Base-by-base conservation (phyloP, 495 filamentous ascomycete species). In the Bacidia gigantensis region DNA sequence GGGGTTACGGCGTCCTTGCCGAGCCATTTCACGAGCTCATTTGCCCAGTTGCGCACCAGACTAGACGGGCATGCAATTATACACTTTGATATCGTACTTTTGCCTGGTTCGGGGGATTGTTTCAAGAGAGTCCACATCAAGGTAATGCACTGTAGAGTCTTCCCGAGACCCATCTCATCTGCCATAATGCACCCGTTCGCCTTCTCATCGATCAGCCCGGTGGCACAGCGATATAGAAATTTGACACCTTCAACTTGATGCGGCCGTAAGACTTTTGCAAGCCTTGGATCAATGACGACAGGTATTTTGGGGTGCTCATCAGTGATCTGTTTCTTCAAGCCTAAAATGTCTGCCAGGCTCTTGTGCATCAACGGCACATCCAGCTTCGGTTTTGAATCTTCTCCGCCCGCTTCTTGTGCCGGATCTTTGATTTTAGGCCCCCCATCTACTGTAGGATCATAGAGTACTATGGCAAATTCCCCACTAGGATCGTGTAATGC, bases 141-240 rank as follows among this genome's bases (percentile, higher is more conserved):
- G 3, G 83, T 65, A 50, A 87, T 86, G 57, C 82, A 86, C 75
- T 86, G 82, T 25, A 84, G 68, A 11, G 92, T 99, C 69, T 99
- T 99, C 43, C 92, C 92, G 26, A 99, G 67, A 42, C 92, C 92
- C 92, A 99, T 99, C 60, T 95, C 92, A 63, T 99, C 92, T 57
- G 92, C 92, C 92, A 99, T 99, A 64, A 99, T 99, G 64, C 92
- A 97, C 0, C 92, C 92, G 67, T 96, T 86, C 21, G 93, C 93
- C 52, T 89, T 92, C 41, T 82, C 77, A 62, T 99, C 92, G 57
- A 97, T 81, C 76, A 97, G 74, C 3, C 92, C 92, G 22, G 90
- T 97, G 18, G 88, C 87, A 64, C 86, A 93, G 49, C 78, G 75
- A 65, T 97, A 99, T 70, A 99, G 79, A 62, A 99, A 99, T 73